Percentiles rank a stretch among this genome's conserved stretches.
Conservation (phyloP, 306 rosid species). For the Fagus crenata region DNA sequence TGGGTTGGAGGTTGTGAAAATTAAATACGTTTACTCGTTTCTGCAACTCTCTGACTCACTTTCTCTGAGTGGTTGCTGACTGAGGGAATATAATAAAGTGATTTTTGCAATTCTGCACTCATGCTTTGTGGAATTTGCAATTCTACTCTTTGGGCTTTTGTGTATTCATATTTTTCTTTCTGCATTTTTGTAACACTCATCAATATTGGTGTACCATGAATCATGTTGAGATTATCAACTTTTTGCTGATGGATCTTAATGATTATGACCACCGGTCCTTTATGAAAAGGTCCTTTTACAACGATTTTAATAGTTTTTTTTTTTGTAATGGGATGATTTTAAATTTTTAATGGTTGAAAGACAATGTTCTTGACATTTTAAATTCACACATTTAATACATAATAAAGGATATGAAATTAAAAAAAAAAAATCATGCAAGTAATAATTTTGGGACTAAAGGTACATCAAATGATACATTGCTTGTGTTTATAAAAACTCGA, state of each 20-base stretch:
- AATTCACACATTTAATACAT: too few relatives aligned
- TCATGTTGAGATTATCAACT: neutral
- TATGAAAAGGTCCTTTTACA: neutral
- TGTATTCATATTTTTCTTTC: neutral
- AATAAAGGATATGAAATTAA: too few relatives aligned
- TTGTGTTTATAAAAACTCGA: too few relatives aligned
- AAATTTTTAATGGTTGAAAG: too few relatives aligned
- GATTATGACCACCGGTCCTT: neutral
- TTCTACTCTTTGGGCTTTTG: neutral
- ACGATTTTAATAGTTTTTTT: too few relatives aligned
- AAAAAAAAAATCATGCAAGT: too few relatives aligned
- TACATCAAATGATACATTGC: too few relatives aligned
- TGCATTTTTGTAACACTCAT: neutral
- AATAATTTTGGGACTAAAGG: too few relatives aligned
- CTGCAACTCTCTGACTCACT: constrained; percentile 45
- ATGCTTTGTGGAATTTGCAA: constrained; percentile 18
- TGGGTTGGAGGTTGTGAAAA: constrained; percentile 73
- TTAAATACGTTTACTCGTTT: constrained; percentile 57
- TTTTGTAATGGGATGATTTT: neutral
- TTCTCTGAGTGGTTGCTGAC: constrained; percentile 57
- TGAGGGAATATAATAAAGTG: constrained; percentile 41
- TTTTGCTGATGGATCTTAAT: neutral
- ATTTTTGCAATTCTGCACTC: constrained; percentile 38
- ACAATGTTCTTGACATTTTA: too few relatives aligned
- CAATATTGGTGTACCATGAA: neutral